Percentiles rank a stretch among this genome's conserved stretches.
Evolutionary conservation across 2,329 filamentous ascomycete genomes (phyloP).

Genomic region (Nigrospora oryzae): DNA sequence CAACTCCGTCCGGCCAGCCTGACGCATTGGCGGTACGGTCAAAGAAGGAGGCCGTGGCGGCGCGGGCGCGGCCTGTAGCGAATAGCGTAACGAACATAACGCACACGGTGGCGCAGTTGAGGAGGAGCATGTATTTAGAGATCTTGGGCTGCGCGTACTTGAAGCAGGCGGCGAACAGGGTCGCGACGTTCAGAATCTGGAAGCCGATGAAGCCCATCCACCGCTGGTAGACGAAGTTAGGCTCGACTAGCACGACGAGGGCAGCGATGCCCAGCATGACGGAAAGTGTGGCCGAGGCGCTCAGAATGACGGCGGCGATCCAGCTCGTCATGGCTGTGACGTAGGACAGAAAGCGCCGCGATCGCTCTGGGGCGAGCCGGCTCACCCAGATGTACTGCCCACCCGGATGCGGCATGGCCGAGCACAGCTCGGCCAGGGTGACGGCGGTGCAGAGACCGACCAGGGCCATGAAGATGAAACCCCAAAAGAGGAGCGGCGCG

Average conservation of each 20-base stretch:
- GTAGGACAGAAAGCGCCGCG: slow-evolving; percentile 12
- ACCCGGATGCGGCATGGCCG: slow-evolving; percentile 18
- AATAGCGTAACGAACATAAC: neutral
- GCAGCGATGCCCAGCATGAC: neutral
- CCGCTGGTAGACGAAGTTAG: neutral
- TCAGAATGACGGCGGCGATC: slow-evolving; percentile 15
- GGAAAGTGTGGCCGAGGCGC: slow-evolving; percentile 5
- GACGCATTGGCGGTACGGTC: neutral
- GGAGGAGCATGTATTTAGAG: neutral
- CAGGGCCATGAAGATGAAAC: slow-evolving; percentile 13
- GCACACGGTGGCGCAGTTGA: neutral
- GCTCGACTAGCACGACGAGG: neutral
- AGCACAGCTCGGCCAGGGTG: slow-evolving; percentile 17
- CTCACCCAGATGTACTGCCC: slow-evolving; percentile 19
- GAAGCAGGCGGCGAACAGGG: neutral
- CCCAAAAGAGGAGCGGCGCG: slow-evolving; percentile 16
- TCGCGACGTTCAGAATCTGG: neutral
- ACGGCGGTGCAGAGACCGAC: slow-evolving; percentile 15
- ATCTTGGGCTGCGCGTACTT: neutral
- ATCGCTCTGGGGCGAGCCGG: slow-evolving; percentile 9
- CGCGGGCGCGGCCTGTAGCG: neutral
- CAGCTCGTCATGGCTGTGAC: slow-evolving; percentile 16
- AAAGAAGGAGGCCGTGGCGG: neutral
- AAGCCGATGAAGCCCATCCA: neutral
- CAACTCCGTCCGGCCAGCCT: neutral